A percentile compares a stretch with the other conserved stretches of the same genome.
phyloP scores from a whole-genome alignment of 176 grass and related monocot genomes.

The Musa acuminata region DNA sequence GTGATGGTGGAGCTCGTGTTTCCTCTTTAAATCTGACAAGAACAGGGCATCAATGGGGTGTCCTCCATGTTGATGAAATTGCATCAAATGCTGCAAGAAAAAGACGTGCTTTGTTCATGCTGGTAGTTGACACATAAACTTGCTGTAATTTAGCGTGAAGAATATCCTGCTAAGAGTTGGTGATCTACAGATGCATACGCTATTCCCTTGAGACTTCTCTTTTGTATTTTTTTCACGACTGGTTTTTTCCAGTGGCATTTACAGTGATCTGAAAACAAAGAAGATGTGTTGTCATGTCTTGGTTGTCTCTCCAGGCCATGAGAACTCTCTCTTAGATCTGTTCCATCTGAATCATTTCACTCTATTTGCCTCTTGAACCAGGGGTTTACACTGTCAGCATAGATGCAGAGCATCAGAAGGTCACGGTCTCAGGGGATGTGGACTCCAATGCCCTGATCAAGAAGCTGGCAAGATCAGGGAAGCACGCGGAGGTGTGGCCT shows the following conservation, averaged over 20 bases:
- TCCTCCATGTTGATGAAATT: too few relatives aligned
- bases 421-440: constrained; percentile 67
- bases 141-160: background rate
- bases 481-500: constrained; percentile 83
- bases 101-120: too few relatives aligned
- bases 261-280: background rate
- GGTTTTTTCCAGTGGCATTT: background rate
- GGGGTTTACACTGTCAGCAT: constrained; percentile 77
- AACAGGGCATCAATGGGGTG: too few relatives aligned
- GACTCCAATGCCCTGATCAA: constrained; percentile 60
- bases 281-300: background rate
- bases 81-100: too few relatives aligned
- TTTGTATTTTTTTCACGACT: background rate
- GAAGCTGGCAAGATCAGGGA: constrained; percentile 77
- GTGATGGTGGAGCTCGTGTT: too few relatives aligned
- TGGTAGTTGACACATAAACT: too few relatives aligned
- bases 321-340: background rate
- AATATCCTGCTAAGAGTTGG: background rate
- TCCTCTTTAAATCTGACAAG: too few relatives aligned
- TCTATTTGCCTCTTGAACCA: constrained; percentile 17
- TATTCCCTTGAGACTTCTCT: background rate
- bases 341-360: background rate
- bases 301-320: too few relatives aligned
- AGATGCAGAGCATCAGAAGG: constrained; percentile 83
- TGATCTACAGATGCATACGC: background rate